Percentiles rank a stretch among this genome's conserved stretches.
phyloP scores from a whole-genome alignment of 352 stramenopile species.

The Peronospora farinosa region DNA sequence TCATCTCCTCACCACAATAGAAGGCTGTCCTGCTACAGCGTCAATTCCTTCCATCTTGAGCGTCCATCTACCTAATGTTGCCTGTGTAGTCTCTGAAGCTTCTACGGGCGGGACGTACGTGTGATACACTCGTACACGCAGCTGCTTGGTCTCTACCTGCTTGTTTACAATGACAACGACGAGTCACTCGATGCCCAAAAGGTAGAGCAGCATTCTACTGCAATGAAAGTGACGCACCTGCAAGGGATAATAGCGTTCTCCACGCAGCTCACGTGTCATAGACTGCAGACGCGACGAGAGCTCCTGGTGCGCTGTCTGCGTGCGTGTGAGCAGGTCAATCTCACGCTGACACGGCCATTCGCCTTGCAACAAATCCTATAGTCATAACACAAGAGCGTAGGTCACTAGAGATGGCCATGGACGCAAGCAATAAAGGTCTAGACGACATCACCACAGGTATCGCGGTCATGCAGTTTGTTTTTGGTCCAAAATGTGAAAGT shows the following conservation, averaged over 20 bases:
- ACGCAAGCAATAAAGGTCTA: neutral
- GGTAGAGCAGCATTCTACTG: neutral
- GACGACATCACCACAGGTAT: slow-evolving; percentile 16
- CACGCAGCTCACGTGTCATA: slow-evolving; percentile 53
- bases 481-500: no score
- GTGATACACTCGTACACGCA: slow-evolving; percentile 58
- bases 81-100: slow-evolving; percentile 26
- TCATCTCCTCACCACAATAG: slow-evolving; percentile 29
- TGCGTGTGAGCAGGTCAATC: slow-evolving; percentile 49
- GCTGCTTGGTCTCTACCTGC: slow-evolving; percentile 48
- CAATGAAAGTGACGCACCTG: slow-evolving; percentile 18
- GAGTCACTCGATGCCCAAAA: neutral
- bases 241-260: slow-evolving; percentile 51
- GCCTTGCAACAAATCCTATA: slow-evolving; percentile 39
- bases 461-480: slow-evolving; percentile 10
- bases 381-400: neutral
- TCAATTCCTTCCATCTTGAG: slow-evolving; percentile 58
- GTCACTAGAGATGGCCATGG: slow-evolving; percentile 2
- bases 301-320: slow-evolving; percentile 34
- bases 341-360: slow-evolving; percentile 54
- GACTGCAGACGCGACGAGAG: slow-evolving; percentile 39
- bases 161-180: neutral
- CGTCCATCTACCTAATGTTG: slow-evolving; percentile 47
- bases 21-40: slow-evolving; percentile 20
- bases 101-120: slow-evolving; percentile 45